Evolutionary conservation across 768 basidiomycete species (phyloP), one percentile per base, ranked within the genome.

Genomic region (Myochromella boudieri): DNA sequence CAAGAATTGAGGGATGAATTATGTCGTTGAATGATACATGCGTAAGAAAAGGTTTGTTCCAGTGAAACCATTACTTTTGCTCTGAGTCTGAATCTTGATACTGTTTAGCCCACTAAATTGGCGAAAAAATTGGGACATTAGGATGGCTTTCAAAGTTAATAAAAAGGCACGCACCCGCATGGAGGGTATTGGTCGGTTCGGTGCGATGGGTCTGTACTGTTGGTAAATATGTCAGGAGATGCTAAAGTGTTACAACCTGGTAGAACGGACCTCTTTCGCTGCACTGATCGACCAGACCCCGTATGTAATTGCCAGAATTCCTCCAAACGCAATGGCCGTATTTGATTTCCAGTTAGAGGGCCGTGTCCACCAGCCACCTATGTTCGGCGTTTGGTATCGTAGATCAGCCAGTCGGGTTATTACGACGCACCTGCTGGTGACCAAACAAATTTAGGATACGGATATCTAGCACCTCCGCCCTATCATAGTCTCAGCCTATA

Each of bases 331-430:
- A 42, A 95, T 78, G 1, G 79, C 80, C 2, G 94, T 95, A 71
- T 94, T 95, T 21, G 81, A 65, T 48, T 80, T 82, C 94, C 94
- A 97, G 70, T 94, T 95, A 18, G 81, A 72, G 6, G 94, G 94
- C 15, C 91, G 81, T 27, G 83, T 81, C 94, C 94, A 97, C 94
- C 94, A 97, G 59, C 94, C 94, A 71, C 94, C 92, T 92, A 53
- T 28, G 27, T 36, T 41, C 36, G 21, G 39, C 37, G 31, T 28
- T 36, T 37, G n/a, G 41, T 45, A 32, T 34, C 11, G 21, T 15
- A 29, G 36, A 25, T 44, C 40, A 17, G 4, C 22, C 4, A n/a
- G 33, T 34, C 26, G 25, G 14, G 14, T 21, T 6, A 15, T 69
- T 67, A 51, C 37, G 40, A 53, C 65, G 48, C 32, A 91, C 91